Evolutionary conservation across 768 basidiomycete species (phyloP).

Genomic region (Polyporus arcularius): DNA sequence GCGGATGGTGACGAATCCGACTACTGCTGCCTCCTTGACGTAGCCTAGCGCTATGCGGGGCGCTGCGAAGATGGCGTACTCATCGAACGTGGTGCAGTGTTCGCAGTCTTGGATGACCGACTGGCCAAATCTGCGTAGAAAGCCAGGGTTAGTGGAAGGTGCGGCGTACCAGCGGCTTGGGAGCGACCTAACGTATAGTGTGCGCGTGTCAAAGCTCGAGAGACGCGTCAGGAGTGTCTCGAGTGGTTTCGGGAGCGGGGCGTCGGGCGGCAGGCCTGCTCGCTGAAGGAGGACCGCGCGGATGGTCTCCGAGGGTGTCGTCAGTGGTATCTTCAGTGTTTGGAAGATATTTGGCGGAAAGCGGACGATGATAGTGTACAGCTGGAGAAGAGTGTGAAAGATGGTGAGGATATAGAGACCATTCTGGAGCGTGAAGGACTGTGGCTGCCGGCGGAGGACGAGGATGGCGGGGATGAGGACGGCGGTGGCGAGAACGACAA

Average conservation of each 20-base stretch:
- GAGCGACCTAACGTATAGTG: slow-evolving; percentile 59
- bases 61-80: slow-evolving; percentile 61
- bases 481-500: slow-evolving; percentile 18
- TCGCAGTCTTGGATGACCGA: slow-evolving; percentile 59
- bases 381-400: slow-evolving; percentile 51
- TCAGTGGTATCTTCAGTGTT: slow-evolving; percentile 54
- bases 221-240: slow-evolving; percentile 57
- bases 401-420: slow-evolving; percentile 43
- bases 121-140: slow-evolving; percentile 62
- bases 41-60: slow-evolving; percentile 60
- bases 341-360: slow-evolving; percentile 66
- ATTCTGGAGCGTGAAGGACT: slow-evolving; percentile 22
- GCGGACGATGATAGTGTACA: slow-evolving; percentile 46
- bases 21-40: slow-evolving; percentile 53
- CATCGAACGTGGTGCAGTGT: slow-evolving; percentile 62
- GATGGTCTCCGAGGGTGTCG: slow-evolving; percentile 53
- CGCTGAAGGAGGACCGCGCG: slow-evolving; percentile 44
- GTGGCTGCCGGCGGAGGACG: slow-evolving; percentile 15
- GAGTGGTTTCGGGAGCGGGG: slow-evolving; percentile 45
- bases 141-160: not conserved
- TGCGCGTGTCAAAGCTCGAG: slow-evolving; percentile 56
- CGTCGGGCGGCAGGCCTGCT: slow-evolving; percentile 33
- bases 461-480: slow-evolving; percentile 20
- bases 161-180: not conserved
- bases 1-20: slow-evolving; percentile 49